Evolutionary conservation across 345 rosid species (phyloP), one percentile per base, ranked within the genome.

Genomic region (Reutealis trisperma): DNA sequence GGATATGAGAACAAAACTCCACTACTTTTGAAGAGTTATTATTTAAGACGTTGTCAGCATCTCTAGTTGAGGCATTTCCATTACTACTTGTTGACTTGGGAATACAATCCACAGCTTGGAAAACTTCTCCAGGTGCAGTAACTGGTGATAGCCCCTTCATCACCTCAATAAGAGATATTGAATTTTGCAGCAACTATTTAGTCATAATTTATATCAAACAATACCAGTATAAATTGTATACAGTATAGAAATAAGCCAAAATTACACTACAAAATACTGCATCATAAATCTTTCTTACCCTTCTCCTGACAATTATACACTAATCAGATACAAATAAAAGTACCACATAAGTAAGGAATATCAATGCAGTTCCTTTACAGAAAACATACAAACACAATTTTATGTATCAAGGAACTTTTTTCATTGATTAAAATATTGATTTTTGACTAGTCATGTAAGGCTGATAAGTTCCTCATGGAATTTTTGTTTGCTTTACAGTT

Each of bases 31-130:
- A 65, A 79, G 71, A 72, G 66, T 60, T 77, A 70, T 69, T 68
- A 22, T 51, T 77, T 54, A 64, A 30, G 55, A 44, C 4, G 42
- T 34, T 67, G 24, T 70, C 44, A 37, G 75, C 69, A 51, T 73
- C 70, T 65, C 74, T 52, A 37, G 61, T 70, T 73, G 84, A 70
- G 41, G 80, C 75, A 83, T 55, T 78, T 80, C 64, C 84, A 51
- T 82, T 82, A 22, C 58, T 72, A 66, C 41, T 79, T 73, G 66
- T 49, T 70, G 68, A 72, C 62, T 78, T 83, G 51, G 78, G 77
- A 65, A 71, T 59, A 52, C 61, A 76, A 67, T 77, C 84, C 73
- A 72, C 73, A 49, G 32, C 81, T 47, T 69, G 75, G 37, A 18
- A 69, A 66, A 71, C 70, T 72, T 84, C 85, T 76, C 70, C 78